A percentile compares a stretch with the other conserved stretches of the same genome.
These are phyloP conservation scores for Francoa sonchifolia DNA, from an alignment of 441 rosid genomes.

Conservation along the genomic window DNA sequence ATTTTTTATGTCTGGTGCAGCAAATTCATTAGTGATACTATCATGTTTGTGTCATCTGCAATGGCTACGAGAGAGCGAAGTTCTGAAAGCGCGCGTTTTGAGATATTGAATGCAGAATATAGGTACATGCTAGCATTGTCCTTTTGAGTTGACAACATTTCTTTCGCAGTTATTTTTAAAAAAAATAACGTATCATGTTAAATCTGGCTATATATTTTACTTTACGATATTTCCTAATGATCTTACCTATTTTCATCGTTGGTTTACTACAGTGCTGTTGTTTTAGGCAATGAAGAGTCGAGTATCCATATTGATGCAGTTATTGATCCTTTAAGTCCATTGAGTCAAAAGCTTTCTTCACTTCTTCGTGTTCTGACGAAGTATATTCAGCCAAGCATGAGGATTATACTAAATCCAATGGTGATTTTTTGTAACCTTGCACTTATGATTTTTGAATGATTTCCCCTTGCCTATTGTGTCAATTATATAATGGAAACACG, in stretches of 20 bases:
- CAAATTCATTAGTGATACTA: conserved; percentile 72
- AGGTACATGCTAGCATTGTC: conserved; percentile 33
- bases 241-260: conserved; percentile 6
- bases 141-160: no score
- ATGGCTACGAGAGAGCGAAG: conserved; percentile 83
- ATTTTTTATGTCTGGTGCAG: conserved; percentile 55
- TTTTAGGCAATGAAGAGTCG: conserved; percentile 56
- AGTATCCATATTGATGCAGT: conserved; percentile 90
- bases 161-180: no score
- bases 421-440: no score
- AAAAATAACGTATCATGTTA: no score
- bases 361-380: conserved; percentile 71
- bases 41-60: conserved; percentile 81
- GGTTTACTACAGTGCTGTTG: conserved; percentile 62
- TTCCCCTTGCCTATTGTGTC: no score
- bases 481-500: neutral
- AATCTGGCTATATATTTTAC: no score
- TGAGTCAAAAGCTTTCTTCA: conserved; percentile 83
- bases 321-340: conserved; percentile 84
- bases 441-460: no score
- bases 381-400: conserved; percentile 84
- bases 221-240: no score
- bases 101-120: conserved; percentile 62
- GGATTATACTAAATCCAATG: conserved; percentile 89
- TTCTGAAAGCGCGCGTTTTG: conserved; percentile 92